Evolutionary conservation across 257 asterid species (phyloP).

Genomic region (Buddleja alternifolia): DNA sequence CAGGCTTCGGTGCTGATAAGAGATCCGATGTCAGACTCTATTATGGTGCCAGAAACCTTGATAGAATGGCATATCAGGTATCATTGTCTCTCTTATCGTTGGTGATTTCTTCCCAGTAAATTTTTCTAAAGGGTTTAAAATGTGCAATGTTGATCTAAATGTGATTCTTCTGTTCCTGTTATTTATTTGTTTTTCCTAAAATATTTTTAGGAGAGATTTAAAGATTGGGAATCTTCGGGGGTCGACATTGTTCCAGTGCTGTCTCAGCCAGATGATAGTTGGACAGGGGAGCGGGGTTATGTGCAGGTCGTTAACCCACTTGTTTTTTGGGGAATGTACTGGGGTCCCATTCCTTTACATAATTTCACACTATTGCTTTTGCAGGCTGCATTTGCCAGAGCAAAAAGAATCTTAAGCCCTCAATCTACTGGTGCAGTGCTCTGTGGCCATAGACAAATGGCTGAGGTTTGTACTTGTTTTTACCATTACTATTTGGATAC

Average conservation of each 20-base stretch:
- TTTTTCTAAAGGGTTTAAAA: not conserved
- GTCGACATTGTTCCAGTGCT: conserved; percentile 76
- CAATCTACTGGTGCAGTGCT: conserved; percentile 82
- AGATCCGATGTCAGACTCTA: conserved; percentile 87
- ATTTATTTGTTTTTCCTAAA: not conserved
- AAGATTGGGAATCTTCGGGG: conserved; percentile 80
- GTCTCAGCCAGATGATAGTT: conserved; percentile 77
- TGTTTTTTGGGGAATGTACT: conserved; percentile 6
- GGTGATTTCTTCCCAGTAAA: not conserved
- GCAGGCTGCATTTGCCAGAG: conserved; percentile 85
- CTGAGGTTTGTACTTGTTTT: conserved; percentile 63
- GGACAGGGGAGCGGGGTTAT: conserved; percentile 84
- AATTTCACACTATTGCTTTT: conserved; percentile 32
- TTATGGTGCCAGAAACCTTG: conserved; percentile 90
- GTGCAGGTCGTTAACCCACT: conserved; percentile 61
- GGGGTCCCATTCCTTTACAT: not conserved
- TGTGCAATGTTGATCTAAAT: not conserved
- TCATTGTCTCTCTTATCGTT: conserved; percentile 26
- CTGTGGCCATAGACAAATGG: conserved; percentile 89
- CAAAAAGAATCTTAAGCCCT: conserved; percentile 61
- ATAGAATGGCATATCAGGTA: conserved; percentile 90
- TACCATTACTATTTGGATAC: not conserved
- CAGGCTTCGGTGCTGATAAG: conserved; percentile 69
- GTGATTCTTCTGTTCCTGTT: not conserved
- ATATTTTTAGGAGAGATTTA: conserved; percentile 69